Evolutionary conservation across 257 asterid genomes (phyloP), one percentile per base, ranked within the genome.

Genomic region (Prunella vulgaris): DNA sequence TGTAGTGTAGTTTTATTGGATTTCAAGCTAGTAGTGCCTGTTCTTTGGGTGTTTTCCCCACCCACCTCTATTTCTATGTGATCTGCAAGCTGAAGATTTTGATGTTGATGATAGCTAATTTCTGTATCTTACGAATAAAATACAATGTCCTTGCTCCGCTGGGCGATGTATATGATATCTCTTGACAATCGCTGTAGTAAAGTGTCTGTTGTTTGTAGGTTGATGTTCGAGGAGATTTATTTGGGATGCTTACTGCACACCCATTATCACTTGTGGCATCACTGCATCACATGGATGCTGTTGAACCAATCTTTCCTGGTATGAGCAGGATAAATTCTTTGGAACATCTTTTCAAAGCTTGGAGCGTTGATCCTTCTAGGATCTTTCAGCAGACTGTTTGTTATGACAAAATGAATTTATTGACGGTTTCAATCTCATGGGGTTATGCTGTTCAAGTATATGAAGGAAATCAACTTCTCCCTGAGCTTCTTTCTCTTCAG

Each of bases 301-400:
- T 78, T 20, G 86, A 89, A 30, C 95, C 97, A 52, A 79, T 89
- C 48, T 92, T 92, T 69, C 92, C 96, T 35, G 81, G 81, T 74
- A 82, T 77, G 96, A 83, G 71, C 81, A 76, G 83, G 64, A 68
- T 76, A 57, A 42, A 68, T 60, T 87, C 96, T 20, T 35, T 83
- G 79, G 77, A 76, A 38, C 93, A 89, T 83, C 89, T 92, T 73
- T 83, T 85, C 40, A 60, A 75, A 60, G 92, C 95, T 65, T 87
- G 72, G 14, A 73, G 44, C 7, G 81, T 80, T 65, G 95, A 92
- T 70, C 77, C 96, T 4, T 79, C 80, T 28, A 82, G 93, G 81
- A 83, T 83, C 59, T 76, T 92, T 59, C 94, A 92, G 83, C 97
- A 92, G 69, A 79, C 89, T 58, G 96, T 89, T 66, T 92, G 97